phyloP scores from a whole-genome alignment of 2,329 filamentous ascomycete species.

The Cylindrodendrum hubeiense region DNA sequence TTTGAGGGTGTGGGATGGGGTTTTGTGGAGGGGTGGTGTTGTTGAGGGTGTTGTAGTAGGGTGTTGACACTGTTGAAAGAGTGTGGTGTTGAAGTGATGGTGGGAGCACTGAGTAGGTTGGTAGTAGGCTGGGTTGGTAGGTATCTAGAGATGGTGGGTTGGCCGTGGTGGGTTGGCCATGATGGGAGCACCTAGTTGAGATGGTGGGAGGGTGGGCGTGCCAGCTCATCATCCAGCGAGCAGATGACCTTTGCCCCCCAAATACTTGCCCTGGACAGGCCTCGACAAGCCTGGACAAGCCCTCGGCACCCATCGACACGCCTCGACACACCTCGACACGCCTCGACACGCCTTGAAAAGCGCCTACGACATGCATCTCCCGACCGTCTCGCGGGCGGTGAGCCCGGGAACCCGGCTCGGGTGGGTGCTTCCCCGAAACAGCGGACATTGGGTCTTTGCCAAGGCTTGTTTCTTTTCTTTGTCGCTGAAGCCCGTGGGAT shows the following conservation, averaged over 20 bases:
- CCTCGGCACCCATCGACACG: too few species aligned
- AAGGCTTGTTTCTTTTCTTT: slow-evolving; percentile 14
- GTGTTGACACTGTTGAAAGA: not conserved
- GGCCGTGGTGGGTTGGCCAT: slow-evolving; percentile 26
- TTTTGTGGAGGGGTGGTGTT: not conserved
- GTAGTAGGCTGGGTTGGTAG: too few species aligned
- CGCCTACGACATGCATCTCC: not conserved
- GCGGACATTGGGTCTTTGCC: not conserved
- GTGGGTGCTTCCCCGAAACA: slow-evolving; percentile 28
- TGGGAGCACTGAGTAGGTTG: not conserved
- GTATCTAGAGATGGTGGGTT: slow-evolving; percentile 5
- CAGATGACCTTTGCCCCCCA: slow-evolving; percentile 50
- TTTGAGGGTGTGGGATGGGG: not conserved
- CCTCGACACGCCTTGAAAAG: not conserved
- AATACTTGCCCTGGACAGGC: not conserved
- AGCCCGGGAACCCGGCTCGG: slow-evolving; percentile 42
- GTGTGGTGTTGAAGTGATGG: not conserved
- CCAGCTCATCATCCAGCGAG: slow-evolving; percentile 51
- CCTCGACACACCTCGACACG: not conserved
- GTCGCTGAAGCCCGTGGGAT: not conserved
- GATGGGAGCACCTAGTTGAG: slow-evolving; percentile 21
- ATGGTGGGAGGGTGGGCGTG: slow-evolving; percentile 35
- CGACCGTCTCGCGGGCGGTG: slow-evolving; percentile 35
- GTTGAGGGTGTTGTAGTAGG: not conserved
- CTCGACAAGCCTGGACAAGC: too few species aligned